Conservation (phyloP, 805 yeast species). For the Cyberlindnera meyerae region DNA sequence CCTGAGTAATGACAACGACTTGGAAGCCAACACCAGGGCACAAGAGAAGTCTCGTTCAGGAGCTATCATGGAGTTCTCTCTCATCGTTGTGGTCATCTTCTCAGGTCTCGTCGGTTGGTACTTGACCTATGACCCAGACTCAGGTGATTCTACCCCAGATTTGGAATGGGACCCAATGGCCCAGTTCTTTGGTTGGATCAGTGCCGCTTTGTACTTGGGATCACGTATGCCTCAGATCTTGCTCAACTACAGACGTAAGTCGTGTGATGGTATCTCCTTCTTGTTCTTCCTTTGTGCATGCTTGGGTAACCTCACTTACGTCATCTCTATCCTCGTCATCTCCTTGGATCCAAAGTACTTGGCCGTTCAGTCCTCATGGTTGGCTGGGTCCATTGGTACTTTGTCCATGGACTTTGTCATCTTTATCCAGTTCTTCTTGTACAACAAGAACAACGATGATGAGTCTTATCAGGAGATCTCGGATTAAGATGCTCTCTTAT, state of each 20-base stretch:
- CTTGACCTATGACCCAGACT: constrained; percentile 48
- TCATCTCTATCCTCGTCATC: constrained; percentile 74
- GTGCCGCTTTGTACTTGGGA: constrained; percentile 74
- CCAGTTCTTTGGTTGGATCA: constrained; percentile 78
- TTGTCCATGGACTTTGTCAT: constrained; percentile 77
- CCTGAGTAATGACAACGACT: constrained; percentile 3
- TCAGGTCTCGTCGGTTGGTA: constrained; percentile 91
- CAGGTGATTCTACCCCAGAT: constrained; percentile 33
- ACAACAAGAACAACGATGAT: constrained; percentile 32
- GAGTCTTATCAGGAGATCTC: constrained; percentile 13
- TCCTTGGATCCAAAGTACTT: constrained; percentile 67
- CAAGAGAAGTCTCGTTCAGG: constrained; percentile 20
- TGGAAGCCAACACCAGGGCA: constrained; percentile 4
- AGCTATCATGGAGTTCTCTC: constrained; percentile 27
- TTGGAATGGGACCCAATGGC: constrained; percentile 70
- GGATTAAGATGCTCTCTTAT: constrained; percentile 1
- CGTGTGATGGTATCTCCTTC: constrained; percentile 93
- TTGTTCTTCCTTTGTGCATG: constrained; percentile 94
- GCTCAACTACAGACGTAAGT: constrained; percentile 77
- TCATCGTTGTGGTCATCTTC: constrained; percentile 64
- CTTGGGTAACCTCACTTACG: constrained; percentile 88
- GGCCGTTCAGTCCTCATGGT: constrained; percentile 84
- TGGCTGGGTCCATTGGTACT: constrained; percentile 88
- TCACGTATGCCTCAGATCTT: constrained; percentile 91
- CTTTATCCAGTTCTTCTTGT: constrained; percentile 79